Evolutionary conservation across 2,329 filamentous ascomycete genomes (phyloP).

Genomic region (Xylaria sp.): DNA sequence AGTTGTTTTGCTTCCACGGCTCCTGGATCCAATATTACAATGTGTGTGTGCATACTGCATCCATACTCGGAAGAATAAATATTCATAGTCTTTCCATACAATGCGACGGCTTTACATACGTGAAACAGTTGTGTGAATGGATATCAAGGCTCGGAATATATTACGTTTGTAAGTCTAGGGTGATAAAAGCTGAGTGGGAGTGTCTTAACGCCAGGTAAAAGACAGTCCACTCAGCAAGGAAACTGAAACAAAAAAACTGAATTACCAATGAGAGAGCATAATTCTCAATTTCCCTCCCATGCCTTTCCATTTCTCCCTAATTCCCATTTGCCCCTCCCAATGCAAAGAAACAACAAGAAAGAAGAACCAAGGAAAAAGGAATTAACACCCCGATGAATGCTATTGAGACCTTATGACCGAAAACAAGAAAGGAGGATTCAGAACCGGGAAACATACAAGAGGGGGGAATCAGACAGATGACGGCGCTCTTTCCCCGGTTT

Average conservation of each 20-base stretch:
- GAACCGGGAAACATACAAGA: neutral
- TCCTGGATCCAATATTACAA: neutral
- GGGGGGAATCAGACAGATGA: neutral
- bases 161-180: slow-evolving; percentile 21
- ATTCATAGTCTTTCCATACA: neutral
- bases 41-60: no score
- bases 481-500: neutral
- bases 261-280: slow-evolving; percentile 10
- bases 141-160: slow-evolving; percentile 20
- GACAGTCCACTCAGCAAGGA: neutral
- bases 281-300: slow-evolving; percentile 11
- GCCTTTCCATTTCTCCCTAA: neutral
- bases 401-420: slow-evolving; percentile 15
- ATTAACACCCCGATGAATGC: slow-evolving; percentile 30
- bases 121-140: neutral
- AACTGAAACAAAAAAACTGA: neutral
- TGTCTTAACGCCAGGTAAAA: neutral
- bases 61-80: neutral
- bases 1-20: neutral
- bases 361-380: neutral
- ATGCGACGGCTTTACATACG: neutral
- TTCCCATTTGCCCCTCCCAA: slow-evolving; percentile 2
- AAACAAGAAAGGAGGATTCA: neutral
- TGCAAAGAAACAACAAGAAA: slow-evolving; percentile 1
- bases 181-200: neutral